These are phyloP conservation scores for Leptomonas seymouri DNA, from an alignment of 208 protist species.

Conservation along the genomic window DNA sequence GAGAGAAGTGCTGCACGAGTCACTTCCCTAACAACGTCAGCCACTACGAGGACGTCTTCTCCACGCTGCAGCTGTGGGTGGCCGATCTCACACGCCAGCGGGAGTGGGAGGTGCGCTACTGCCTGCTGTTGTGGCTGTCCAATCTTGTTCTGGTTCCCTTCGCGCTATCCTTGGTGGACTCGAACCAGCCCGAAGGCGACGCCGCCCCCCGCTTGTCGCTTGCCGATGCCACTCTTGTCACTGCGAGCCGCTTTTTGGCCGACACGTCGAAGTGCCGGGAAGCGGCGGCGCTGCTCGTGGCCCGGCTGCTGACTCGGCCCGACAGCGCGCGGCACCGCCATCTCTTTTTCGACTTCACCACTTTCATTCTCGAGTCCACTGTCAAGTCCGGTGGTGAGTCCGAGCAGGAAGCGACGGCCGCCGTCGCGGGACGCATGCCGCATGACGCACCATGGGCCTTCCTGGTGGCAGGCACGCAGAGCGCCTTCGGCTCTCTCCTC, in stretches of 20 bases:
- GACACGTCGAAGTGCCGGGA: constrained; percentile 92
- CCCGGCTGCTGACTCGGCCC: constrained; percentile 90
- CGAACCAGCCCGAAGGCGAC: constrained; percentile 12
- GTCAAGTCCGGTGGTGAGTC: background rate
- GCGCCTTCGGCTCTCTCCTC: constrained; percentile 26
- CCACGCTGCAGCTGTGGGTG: constrained; percentile 76
- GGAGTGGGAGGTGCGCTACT: constrained; percentile 96
- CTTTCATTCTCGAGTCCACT: constrained; percentile 33
- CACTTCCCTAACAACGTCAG: constrained; percentile 94
- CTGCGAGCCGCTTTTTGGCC: constrained; percentile 68
- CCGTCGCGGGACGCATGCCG: constrained; percentile 7
- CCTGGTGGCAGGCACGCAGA: constrained; percentile 29
- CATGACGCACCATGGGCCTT: constrained; percentile 15
- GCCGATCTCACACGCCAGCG: constrained; percentile 42
- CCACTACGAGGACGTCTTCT: constrained; percentile 89
- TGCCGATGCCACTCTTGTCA: constrained; percentile 74
- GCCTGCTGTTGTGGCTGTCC: constrained; percentile 97
- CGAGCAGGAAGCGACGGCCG: background rate
- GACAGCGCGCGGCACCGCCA: constrained; percentile 74
- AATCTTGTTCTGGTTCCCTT: constrained; percentile 97
- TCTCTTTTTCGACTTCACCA: constrained; percentile 68
- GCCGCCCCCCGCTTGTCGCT: constrained; percentile 38
- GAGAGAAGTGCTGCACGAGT: constrained; percentile 92
- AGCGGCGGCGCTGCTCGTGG: constrained; percentile 89
- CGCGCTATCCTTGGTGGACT: constrained; percentile 92